Evolutionary conservation across 768 basidiomycete species (phyloP).

Genomic region (Lactarius akahatsu): DNA sequence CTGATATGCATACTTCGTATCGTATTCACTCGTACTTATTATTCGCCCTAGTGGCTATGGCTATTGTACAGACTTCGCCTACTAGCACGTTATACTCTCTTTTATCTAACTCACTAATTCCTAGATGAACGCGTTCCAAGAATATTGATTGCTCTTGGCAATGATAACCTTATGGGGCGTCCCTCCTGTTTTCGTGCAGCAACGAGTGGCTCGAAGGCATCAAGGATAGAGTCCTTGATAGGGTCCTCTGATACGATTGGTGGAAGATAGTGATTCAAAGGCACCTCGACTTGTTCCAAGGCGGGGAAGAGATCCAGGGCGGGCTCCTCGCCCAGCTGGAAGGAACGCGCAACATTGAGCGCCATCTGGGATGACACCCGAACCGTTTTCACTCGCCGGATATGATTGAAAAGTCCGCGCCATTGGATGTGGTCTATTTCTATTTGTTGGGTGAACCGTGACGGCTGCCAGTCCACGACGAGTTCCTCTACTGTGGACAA

Average conservation of each 20-base stretch:
- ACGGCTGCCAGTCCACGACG: neutral
- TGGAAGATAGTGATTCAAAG: neutral
- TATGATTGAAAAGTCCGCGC: neutral
- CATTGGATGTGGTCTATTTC: neutral
- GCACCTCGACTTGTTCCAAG: constrained; percentile 3
- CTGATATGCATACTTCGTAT: too few species aligned
- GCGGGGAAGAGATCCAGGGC: neutral
- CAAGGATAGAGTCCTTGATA: neutral
- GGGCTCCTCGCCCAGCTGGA: neutral
- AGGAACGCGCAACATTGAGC: neutral
- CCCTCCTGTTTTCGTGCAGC: neutral
- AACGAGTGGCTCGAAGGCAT: neutral
- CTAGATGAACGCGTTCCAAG: neutral
- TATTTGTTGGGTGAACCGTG: neutral
- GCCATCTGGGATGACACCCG: neutral
- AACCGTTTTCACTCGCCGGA: neutral
- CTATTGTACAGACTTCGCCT: too few species aligned
- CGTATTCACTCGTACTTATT: too few species aligned
- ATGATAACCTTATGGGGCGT: neutral
- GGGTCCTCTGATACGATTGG: too few species aligned
- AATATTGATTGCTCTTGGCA: too few species aligned
- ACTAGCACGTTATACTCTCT: too few species aligned
- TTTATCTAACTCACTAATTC: too few species aligned
- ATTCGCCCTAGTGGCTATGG: too few species aligned
- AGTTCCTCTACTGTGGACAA: neutral